Conservation (phyloP, 73 alveolate species). For the Effrenium voratum region DNA sequence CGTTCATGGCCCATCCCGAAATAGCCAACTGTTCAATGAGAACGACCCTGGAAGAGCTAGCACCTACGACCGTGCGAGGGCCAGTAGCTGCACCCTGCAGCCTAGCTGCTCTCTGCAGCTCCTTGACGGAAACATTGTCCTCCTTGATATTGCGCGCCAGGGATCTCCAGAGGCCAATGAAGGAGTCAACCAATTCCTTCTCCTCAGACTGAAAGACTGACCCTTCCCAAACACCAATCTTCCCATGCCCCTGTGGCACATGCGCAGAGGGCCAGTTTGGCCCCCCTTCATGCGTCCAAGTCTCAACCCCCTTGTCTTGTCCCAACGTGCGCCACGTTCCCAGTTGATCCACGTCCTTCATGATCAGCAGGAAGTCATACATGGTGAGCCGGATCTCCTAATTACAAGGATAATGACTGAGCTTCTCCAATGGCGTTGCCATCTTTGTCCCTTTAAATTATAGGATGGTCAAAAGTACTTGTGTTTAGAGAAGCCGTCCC, state of each 20-base stretch:
- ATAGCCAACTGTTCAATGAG: no score
- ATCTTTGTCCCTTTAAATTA: no score
- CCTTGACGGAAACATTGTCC: slow-evolving; percentile 57
- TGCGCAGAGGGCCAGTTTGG: neutral
- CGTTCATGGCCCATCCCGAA: no score
- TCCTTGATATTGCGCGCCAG: slow-evolving; percentile 26
- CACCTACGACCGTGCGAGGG: no score
- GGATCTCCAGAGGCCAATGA: neutral
- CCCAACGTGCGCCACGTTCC: slow-evolving; percentile 37
- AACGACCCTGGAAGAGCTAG: no score
- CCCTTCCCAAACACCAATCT: neutral
- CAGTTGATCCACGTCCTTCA: slow-evolving; percentile 77
- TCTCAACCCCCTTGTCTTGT: neutral
- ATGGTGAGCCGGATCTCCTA: slow-evolving; percentile 53
- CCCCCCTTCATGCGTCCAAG: neutral
- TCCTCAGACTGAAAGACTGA: neutral
- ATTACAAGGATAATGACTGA: no score
- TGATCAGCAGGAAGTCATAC: slow-evolving; percentile 58
- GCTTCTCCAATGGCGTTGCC: no score
- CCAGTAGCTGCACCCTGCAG: no score
- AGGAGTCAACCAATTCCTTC: slow-evolving; percentile 36
- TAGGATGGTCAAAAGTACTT: no score
- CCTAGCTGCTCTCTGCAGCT: no score
- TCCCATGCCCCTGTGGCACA: neutral
- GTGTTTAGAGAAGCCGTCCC: no score